Evolutionary conservation across 176 grass and related monocot species (phyloP), one percentile per base, ranked within the genome.

Genomic region (Oryza australiensis): DNA sequence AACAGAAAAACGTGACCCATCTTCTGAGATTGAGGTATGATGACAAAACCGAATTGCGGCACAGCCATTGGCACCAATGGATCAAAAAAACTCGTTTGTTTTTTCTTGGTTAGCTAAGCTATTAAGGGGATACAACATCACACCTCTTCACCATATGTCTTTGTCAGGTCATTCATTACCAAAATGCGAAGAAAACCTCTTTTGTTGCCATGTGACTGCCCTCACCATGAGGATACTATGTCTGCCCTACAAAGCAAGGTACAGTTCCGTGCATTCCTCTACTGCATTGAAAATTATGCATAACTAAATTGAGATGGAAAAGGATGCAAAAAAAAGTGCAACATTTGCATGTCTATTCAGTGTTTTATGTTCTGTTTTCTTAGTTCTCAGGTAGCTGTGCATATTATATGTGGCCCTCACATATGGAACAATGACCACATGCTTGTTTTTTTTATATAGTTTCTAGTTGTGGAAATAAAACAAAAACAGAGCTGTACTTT

Each of bases 161-260:
- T 70, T 22, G 26, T 76, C 65, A 14, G 62, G 12, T 71, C 59
- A 73, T 83, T 79, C 22, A 46, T 46, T 6, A 30, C 26, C n/a
- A 79, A 88, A 79, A 84, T 81, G 37, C 7, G 68, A 24, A 46
- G 80, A 79, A 46, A 60, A 24, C 57, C 22, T 33, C 33, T 33
- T 34, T 5, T 18, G 80, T 72, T 43, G 26, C 26, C 43, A 23
- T 32, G 66, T 34, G 34, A 9, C 43, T 79, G 80, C 80, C 80
- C 59, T 83, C 45, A 22, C 68, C 45, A 45, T 15, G 26, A 77
- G 33, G 67, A 1, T 12, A 60, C 60, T 41, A 5, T 23, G 49
- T 40, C 13, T 23, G 27, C 29, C 28, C 51, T 72, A 11, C 60
- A 24, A 41, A 66, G 5, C 20, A 12, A 4, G 46, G 27, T 40